Evolutionary conservation across 2,329 filamentous ascomycete species (phyloP).

Genomic region (Ophiocordyceps camponoti-leonardi): DNA sequence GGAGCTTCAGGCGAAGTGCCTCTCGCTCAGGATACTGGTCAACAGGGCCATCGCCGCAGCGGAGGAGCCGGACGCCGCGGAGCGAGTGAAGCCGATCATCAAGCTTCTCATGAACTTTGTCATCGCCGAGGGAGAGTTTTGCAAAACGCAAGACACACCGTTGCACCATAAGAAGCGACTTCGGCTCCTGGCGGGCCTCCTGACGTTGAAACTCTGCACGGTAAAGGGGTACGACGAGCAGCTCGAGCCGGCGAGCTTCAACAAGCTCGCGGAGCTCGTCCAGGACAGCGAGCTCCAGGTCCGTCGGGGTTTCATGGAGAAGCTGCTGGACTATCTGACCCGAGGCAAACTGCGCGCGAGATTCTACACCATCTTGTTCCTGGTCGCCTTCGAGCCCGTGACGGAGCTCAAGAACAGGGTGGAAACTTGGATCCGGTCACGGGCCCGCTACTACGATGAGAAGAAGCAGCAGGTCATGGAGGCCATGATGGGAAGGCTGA

Average conservation of each 20-base stretch:
- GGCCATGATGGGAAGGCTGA: slow-evolving; percentile 59
- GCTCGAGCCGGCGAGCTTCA: slow-evolving; percentile 58
- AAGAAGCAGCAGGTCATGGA: slow-evolving; percentile 54
- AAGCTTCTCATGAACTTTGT: slow-evolving; percentile 65
- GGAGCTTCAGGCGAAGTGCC: slow-evolving; percentile 67
- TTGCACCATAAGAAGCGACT: slow-evolving; percentile 64
- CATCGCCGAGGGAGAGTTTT: slow-evolving; percentile 60
- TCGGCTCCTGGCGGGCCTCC: slow-evolving; percentile 63
- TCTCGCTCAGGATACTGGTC: slow-evolving; percentile 70
- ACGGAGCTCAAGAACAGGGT: slow-evolving; percentile 55
- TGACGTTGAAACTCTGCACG: slow-evolving; percentile 70
- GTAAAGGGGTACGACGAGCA: slow-evolving; percentile 60
- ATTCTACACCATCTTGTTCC: slow-evolving; percentile 80
- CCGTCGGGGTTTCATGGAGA: slow-evolving; percentile 61
- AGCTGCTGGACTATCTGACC: slow-evolving; percentile 80
- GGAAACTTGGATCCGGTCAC: slow-evolving; percentile 77
- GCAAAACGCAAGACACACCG: slow-evolving; percentile 59
- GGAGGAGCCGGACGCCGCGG: slow-evolving; percentile 33
- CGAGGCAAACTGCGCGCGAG: slow-evolving; percentile 51
- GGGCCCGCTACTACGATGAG: slow-evolving; percentile 47
- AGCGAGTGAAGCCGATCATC: slow-evolving; percentile 52
- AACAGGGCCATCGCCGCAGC: slow-evolving; percentile 58
- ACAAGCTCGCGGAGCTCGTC: slow-evolving; percentile 60
- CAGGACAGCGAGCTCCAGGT: slow-evolving; percentile 65
- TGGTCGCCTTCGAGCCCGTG: slow-evolving; percentile 80